Evolutionary conservation across 2,329 filamentous ascomycete species (phyloP).

Genomic region (Cladosporium sp.): DNA sequence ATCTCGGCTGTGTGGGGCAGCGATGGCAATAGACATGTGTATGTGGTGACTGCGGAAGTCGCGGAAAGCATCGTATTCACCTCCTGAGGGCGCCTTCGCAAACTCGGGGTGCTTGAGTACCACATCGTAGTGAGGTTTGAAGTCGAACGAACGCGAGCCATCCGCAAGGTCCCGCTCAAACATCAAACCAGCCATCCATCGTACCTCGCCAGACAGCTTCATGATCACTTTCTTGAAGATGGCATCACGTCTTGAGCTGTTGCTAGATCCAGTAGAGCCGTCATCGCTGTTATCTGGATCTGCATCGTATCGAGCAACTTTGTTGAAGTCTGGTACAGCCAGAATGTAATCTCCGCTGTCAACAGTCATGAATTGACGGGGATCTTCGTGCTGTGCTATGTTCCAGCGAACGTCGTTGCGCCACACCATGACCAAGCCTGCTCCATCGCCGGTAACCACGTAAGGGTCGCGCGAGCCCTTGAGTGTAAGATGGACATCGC

Average conservation of each 20-base stretch:
- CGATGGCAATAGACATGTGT: constrained; percentile 88
- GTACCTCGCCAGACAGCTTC: constrained; percentile 96
- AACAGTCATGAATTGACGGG: constrained; percentile 91
- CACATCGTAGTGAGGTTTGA: constrained; percentile 90
- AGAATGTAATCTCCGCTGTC: constrained; percentile 94
- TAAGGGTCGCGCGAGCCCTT: constrained; percentile 93
- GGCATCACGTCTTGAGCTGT: constrained; percentile 70
- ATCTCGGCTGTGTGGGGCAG: constrained; percentile 82
- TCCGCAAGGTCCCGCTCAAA: constrained; percentile 82
- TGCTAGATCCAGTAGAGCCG: constrained; percentile 61
- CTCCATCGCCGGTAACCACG: constrained; percentile 85
- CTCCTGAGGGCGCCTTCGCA: constrained; percentile 58
- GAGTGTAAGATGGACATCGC: constrained; percentile 88
- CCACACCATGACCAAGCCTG: constrained; percentile 98
- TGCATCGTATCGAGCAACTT: constrained; percentile 72
- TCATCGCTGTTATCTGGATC: constrained; percentile 50
- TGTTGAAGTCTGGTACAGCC: constrained; percentile 89
- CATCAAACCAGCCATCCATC: constrained; percentile 86
- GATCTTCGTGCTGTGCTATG: constrained; percentile 81
- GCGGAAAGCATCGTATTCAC: constrained; percentile 84
- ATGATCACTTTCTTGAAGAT: constrained; percentile 97
- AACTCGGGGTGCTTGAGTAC: constrained; percentile 78
- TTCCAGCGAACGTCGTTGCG: constrained; percentile 88
- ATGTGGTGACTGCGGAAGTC: constrained; percentile 98
- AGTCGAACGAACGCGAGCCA: constrained; percentile 77